phyloP scores from a whole-genome alignment of 2,329 filamentous ascomycete species.

The Elsinoe perseae region DNA sequence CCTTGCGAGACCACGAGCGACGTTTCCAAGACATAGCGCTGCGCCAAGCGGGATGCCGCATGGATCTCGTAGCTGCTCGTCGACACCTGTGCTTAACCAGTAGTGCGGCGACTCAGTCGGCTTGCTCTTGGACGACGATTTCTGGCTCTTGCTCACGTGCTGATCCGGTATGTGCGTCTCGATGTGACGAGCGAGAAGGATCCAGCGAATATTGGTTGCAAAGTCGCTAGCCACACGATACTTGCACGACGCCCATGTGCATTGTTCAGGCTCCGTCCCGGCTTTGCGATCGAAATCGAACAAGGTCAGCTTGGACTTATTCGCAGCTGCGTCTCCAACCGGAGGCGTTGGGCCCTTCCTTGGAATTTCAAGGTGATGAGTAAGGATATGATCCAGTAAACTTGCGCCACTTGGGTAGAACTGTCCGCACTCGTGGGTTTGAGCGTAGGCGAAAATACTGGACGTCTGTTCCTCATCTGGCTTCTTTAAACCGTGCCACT shows the following conservation, averaged over 20 bases:
- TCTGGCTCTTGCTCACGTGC: conserved; percentile 21
- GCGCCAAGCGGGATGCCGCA: conserved; percentile 73
- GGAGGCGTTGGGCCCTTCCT: conserved; percentile 50
- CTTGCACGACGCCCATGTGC: conserved; percentile 12
- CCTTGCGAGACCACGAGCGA: conserved; percentile 48
- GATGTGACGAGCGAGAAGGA: conserved; percentile 45
- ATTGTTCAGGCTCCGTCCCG: not conserved
- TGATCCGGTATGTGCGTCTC: conserved; percentile 57
- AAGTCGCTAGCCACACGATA: not conserved
- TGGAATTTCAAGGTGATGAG: conserved; percentile 53
- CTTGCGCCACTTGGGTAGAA: conserved; percentile 57
- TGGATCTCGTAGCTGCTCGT: conserved; percentile 41
- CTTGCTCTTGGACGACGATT: conserved; percentile 28
- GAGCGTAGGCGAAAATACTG: conserved; percentile 29
- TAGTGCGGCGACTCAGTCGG: conserved; percentile 13
- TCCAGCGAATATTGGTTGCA: conserved; percentile 18
- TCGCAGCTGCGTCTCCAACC: conserved; percentile 57
- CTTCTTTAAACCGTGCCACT: conserved; percentile 44
- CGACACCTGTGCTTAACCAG: conserved; percentile 12
- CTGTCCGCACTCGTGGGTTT: conserved; percentile 37
- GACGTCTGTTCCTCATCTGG: conserved; percentile 16
- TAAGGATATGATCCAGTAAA: conserved; percentile 66
- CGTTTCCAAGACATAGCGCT: conserved; percentile 68
- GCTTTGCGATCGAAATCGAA: conserved; percentile 43
- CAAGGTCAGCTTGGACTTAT: conserved; percentile 22